phyloP scores from a whole-genome alignment of 306 rosid species.

The Cicer arietinum region DNA sequence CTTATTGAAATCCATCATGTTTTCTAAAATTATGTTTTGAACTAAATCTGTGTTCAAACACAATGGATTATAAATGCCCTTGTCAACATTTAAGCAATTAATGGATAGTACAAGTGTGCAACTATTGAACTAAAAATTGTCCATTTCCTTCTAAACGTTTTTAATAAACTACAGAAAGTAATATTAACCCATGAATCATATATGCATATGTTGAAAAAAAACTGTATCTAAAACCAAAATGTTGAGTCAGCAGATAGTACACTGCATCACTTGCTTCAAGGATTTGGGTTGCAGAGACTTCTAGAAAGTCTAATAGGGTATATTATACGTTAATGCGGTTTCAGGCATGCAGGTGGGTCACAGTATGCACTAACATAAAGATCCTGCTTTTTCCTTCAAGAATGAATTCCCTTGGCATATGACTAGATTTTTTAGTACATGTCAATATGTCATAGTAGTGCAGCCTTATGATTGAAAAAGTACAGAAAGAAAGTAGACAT shows the following conservation, averaged over 20 bases:
- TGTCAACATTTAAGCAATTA: constrained; percentile 3
- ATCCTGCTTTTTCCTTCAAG: neutral
- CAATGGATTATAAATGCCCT: neutral
- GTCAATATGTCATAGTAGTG: neutral
- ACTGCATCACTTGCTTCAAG: neutral
- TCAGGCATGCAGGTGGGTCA: neutral
- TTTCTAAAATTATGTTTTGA: neutral
- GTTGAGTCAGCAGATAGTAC: neutral
- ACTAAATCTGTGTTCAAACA: constrained; percentile 2
- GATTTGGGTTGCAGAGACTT: neutral
- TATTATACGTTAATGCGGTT: neutral
- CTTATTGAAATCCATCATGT: neutral
- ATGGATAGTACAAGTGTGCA: neutral
- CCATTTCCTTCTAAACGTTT: neutral
- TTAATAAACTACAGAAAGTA: neutral
- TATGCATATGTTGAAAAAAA: neutral
- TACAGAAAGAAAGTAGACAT: constrained; percentile 1
- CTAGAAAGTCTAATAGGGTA: neutral
- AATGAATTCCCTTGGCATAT: neutral
- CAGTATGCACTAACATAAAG: constrained; percentile 14
- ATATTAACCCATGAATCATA: neutral
- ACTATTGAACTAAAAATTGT: neutral
- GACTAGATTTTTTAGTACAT: neutral
- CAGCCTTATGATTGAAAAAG: neutral
- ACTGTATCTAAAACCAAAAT: neutral